A percentile compares a stretch with the other conserved stretches of the same genome.
These are phyloP conservation scores for Cordyceps fumosorosea DNA, from an alignment of 2,329 filamentous ascomycete species.

Conservation along the genomic window DNA sequence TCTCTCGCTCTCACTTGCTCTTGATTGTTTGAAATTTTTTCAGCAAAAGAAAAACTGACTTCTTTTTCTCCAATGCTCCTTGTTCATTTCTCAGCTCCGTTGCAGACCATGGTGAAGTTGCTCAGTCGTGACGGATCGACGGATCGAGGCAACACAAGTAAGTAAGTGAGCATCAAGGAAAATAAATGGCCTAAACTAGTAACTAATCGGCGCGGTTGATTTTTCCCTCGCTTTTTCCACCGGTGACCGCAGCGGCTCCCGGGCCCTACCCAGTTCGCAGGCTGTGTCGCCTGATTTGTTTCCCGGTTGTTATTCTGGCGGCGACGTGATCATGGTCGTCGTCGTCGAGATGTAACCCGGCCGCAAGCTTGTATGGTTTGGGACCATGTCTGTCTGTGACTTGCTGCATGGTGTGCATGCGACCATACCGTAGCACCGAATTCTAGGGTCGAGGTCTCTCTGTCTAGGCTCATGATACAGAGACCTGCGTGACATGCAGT, in stretches of 20 bases:
- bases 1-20: not conserved
- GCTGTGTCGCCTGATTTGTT: not conserved
- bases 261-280: not conserved
- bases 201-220: not conserved
- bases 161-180: not conserved
- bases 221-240: not conserved
- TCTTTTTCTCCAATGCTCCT: not conserved
- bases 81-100: not conserved
- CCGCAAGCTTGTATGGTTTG: not conserved
- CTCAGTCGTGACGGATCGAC: not conserved
- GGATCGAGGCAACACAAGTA: not conserved
- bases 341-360: not conserved
- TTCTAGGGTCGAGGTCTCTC: conserved; percentile 1
- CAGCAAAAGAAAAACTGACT: not conserved
- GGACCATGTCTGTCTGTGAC: not conserved
- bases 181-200: not conserved
- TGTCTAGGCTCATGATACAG: not conserved
- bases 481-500: not conserved
- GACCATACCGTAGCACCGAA: not conserved
- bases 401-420: not conserved
- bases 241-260: not conserved
- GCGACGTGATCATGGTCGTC: too few species aligned
- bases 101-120: not conserved
- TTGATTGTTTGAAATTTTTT: not conserved
- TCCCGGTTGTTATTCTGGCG: not conserved